Conservation (phyloP, 73 alveolate genomes). For the Durusdinium trenchii region DNA sequence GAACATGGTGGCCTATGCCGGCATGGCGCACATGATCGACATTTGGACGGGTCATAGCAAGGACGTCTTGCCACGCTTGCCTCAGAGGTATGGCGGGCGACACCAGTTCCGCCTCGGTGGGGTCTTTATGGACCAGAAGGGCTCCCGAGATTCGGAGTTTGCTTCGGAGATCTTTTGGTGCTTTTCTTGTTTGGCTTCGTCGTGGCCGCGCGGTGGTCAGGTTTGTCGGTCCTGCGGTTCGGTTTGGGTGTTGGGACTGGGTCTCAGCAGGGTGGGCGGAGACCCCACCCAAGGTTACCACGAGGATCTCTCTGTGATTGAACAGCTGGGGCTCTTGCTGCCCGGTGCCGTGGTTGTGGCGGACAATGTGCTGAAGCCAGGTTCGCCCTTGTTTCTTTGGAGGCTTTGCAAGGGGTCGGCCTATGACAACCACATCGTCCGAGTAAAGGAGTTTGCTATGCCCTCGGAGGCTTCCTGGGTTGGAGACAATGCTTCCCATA, state of each 20-base stretch:
- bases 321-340: conserved; percentile 68
- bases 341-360: conserved; percentile 93
- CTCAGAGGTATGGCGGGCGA: conserved; percentile 70
- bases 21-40: conserved; percentile 94
- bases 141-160: neutral
- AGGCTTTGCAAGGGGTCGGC: conserved; percentile 58
- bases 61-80: conserved; percentile 85
- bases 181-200: neutral
- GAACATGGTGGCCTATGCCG: conserved; percentile 95
- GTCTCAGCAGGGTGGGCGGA: neutral
- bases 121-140: conserved; percentile 85
- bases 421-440: conserved; percentile 75
- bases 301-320: conserved; percentile 79
- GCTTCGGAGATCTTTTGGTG: neutral
- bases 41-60: conserved; percentile 93
- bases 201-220: too few relatives aligned
- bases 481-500: neutral
- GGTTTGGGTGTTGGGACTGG: neutral
- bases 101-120: conserved; percentile 46
- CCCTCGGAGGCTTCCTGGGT: conserved; percentile 71
- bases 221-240: too few relatives aligned
- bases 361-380: conserved; percentile 95
- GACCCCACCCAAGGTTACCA: conserved; percentile 17
- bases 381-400: conserved; percentile 92
- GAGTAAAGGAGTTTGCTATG: conserved; percentile 90